A percentile compares a stretch with the other conserved stretches of the same genome.
phyloP scores from a whole-genome alignment of 1,284 basidiomycete species.

The Puccinia novopanici region DNA sequence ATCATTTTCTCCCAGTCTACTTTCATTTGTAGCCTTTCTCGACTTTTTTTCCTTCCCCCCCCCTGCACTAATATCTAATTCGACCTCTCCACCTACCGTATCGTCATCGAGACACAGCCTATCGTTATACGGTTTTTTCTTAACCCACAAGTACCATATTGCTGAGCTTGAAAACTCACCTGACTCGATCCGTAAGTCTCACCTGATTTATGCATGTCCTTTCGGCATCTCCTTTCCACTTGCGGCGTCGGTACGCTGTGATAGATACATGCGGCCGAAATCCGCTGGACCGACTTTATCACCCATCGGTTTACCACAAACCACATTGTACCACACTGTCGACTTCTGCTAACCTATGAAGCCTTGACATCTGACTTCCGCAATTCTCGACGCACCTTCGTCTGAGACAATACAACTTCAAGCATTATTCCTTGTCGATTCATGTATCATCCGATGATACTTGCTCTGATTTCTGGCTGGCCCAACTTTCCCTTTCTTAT shows the following conservation, averaged over 20 bases:
- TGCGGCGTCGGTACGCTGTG: neutral
- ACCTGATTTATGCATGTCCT: neutral
- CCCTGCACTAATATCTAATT: neutral
- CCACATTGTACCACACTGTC: neutral
- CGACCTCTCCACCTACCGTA: too few relatives aligned
- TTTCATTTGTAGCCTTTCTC: neutral
- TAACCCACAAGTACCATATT: neutral
- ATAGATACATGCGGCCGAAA: neutral
- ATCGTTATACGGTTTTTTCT: neutral
- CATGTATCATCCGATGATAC: neutral
- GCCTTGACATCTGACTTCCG: neutral
- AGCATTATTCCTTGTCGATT: neutral
- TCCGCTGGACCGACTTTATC: neutral
- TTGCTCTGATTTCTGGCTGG: neutral
- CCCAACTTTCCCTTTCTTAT: neutral
- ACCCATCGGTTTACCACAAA: constrained; percentile 1
- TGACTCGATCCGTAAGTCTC: constrained; percentile 6
- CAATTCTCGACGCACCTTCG: neutral
- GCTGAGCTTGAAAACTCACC: neutral
- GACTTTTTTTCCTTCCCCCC: neutral
- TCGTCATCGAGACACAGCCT: neutral
- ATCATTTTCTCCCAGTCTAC: neutral
- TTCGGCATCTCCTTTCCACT: neutral
- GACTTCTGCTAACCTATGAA: neutral
- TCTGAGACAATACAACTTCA: neutral